phyloP scores from a whole-genome alignment of 2,329 filamentous ascomycete species.

The Cladophialophora psammophila region DNA sequence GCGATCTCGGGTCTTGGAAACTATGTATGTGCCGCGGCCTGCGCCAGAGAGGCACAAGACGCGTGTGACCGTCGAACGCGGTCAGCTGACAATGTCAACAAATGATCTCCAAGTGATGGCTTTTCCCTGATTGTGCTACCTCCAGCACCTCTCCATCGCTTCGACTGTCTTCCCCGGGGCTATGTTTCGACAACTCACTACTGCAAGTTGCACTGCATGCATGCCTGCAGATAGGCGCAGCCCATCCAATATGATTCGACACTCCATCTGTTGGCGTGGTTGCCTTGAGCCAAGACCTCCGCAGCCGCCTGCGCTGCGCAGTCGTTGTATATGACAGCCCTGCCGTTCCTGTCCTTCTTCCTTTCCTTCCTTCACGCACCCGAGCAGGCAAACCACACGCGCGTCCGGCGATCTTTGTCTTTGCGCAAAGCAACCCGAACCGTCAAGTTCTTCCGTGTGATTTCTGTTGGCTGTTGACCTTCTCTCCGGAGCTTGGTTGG shows the following conservation, averaged over 20 bases:
- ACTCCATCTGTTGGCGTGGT: conserved; percentile 27
- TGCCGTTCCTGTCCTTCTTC: conserved; percentile 24
- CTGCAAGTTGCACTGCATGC: conserved; percentile 22
- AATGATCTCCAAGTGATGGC: conserved; percentile 12
- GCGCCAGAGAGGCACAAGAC: conserved; percentile 15
- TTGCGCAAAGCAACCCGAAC: conserved; percentile 28
- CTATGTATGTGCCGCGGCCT: not conserved
- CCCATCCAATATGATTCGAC: conserved; percentile 30
- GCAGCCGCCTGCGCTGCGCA: conserved; percentile 37
- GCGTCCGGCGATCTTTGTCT: conserved; percentile 36
- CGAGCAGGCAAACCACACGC: conserved; percentile 39
- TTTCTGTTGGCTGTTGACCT: conserved; percentile 33
- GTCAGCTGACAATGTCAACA: conserved; percentile 28
- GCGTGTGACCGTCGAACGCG: conserved; percentile 6
- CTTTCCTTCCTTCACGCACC: conserved; percentile 39
- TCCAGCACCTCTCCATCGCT: conserved; percentile 3
- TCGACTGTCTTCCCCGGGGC: not conserved
- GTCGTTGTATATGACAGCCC: conserved; percentile 29
- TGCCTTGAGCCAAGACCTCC: conserved; percentile 33
- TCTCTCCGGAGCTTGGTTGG: conserved; percentile 33
- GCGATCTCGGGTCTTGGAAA: not conserved
- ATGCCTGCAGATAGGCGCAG: conserved; percentile 29
- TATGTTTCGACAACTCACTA: not conserved
- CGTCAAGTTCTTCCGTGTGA: conserved; percentile 39
- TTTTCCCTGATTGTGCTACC: not conserved